These are phyloP conservation scores for Colletotrichum shisoi DNA, from an alignment of 2,329 filamentous ascomycete species.

Conservation along the genomic window DNA sequence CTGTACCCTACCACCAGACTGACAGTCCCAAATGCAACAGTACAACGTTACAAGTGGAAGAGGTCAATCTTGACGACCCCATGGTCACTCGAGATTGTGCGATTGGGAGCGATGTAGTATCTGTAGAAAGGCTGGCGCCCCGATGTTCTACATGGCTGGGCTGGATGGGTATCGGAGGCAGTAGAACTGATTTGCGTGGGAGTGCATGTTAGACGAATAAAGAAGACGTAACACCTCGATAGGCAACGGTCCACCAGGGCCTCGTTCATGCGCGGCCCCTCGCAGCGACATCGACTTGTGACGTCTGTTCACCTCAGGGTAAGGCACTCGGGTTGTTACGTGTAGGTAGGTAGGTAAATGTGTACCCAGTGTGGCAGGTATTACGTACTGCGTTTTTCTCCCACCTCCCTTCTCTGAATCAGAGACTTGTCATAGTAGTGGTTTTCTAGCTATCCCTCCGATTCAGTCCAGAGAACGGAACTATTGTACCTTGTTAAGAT, in stretches of 20 bases:
- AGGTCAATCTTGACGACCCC: background rate
- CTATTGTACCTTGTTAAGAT: too few species aligned
- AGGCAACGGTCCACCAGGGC: slow-evolving; percentile 21
- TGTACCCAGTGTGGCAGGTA: background rate
- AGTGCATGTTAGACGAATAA: background rate
- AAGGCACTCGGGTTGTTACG: background rate
- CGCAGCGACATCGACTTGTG: slow-evolving; percentile 24
- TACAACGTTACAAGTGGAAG: background rate
- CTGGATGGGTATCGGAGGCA: slow-evolving; percentile 15
- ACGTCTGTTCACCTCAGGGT: slow-evolving; percentile 24
- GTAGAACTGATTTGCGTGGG: background rate
- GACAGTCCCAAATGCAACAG: background rate
- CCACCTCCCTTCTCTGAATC: background rate
- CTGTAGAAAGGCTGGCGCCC: background rate
- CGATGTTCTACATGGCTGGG: background rate
- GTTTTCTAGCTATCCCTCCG: background rate
- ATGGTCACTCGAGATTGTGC: background rate
- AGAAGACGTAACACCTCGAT: slow-evolving; percentile 14
- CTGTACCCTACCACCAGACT: slow-evolving; percentile 11
- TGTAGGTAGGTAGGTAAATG: background rate
- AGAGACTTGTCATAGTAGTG: slow-evolving; percentile 2
- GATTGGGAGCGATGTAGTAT: background rate
- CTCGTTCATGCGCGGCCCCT: slow-evolving; percentile 31
- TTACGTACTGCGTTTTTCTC: slow-evolving; percentile 10
- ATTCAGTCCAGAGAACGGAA: background rate